Conservation (phyloP, 108 stramenopile species). For the Fistulifera pelliculosa region DNA sequence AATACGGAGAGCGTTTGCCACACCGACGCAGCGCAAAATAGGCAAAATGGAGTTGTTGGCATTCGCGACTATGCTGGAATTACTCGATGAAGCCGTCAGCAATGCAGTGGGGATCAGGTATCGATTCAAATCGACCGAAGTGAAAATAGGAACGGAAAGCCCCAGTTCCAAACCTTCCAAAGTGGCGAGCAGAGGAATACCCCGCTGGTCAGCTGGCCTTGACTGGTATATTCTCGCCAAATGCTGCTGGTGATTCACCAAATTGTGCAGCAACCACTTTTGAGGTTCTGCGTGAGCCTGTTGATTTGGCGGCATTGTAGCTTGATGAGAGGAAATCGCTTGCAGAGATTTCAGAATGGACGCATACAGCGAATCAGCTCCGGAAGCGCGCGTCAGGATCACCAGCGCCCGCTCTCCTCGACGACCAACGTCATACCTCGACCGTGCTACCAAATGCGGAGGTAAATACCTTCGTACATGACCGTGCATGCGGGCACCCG, state of each 20-base stretch:
- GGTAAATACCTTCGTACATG: slow-evolving; percentile 76
- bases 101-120: slow-evolving; percentile 39
- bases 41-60: slow-evolving; percentile 54
- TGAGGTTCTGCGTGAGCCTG: slow-evolving; percentile 17
- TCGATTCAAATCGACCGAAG: slow-evolving; percentile 28
- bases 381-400: slow-evolving; percentile 56
- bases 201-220: slow-evolving; percentile 20
- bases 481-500: slow-evolving; percentile 57
- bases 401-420: slow-evolving; percentile 74
- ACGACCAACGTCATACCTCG: slow-evolving; percentile 70
- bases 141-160: slow-evolving; percentile 8
- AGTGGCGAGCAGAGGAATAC: slow-evolving; percentile 26
- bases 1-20: slow-evolving; percentile 52
- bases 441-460: slow-evolving; percentile 26
- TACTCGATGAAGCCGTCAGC: slow-evolving; percentile 6
- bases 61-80: neutral
- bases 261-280: slow-evolving; percentile 23
- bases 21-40: slow-evolving; percentile 59
- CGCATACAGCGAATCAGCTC: slow-evolving; percentile 65
- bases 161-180: slow-evolving; percentile 32
- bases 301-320: slow-evolving; percentile 15
- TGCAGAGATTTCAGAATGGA: slow-evolving; percentile 59
- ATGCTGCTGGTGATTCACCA: slow-evolving; percentile 32
- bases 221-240: slow-evolving; percentile 18
- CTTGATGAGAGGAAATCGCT: slow-evolving; percentile 11